These are phyloP conservation scores for Leishmania amazonensis DNA, from an alignment of 208 protist genomes.

Conservation along the genomic window DNA sequence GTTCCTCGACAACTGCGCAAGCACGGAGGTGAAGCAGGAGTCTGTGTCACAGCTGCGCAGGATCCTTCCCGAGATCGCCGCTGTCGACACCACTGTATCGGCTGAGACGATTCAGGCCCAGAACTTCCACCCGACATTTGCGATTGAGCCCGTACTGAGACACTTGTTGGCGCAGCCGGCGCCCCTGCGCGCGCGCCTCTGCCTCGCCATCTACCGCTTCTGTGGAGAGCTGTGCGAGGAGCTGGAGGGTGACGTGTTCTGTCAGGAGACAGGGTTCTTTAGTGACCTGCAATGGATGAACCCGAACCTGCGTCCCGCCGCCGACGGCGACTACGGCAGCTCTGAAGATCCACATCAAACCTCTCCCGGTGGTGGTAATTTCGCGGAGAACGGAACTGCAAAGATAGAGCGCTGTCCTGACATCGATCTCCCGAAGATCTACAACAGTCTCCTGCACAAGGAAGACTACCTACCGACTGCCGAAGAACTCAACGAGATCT, in stretches of 20 bases:
- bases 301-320: slow-evolving; percentile 14
- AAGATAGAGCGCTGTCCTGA: slow-evolving; percentile 27
- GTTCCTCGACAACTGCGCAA: slow-evolving; percentile 38
- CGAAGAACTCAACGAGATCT: slow-evolving; percentile 78
- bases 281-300: slow-evolving; percentile 34
- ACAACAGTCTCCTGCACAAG: slow-evolving; percentile 51
- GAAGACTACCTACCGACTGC: slow-evolving; percentile 64
- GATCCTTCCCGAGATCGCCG: slow-evolving; percentile 39
- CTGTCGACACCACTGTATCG: slow-evolving; percentile 24
- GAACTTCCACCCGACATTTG: slow-evolving; percentile 42
- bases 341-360: neutral
- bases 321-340: slow-evolving; percentile 3
- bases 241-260: slow-evolving; percentile 76
- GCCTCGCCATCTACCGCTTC: slow-evolving; percentile 76
- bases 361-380: neutral
- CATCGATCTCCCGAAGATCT: slow-evolving; percentile 65
- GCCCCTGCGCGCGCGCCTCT: slow-evolving; percentile 60
- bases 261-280: slow-evolving; percentile 50
- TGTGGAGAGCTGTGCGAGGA: slow-evolving; percentile 64
- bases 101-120: slow-evolving; percentile 18
- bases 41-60: slow-evolving; percentile 33
- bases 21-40: slow-evolving; percentile 22
- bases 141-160: slow-evolving; percentile 51
- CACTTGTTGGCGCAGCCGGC: slow-evolving; percentile 47
- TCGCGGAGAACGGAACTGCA: neutral